Conservation (phyloP, 495 filamentous ascomycete genomes). For the Podospora tetraspora region DNA sequence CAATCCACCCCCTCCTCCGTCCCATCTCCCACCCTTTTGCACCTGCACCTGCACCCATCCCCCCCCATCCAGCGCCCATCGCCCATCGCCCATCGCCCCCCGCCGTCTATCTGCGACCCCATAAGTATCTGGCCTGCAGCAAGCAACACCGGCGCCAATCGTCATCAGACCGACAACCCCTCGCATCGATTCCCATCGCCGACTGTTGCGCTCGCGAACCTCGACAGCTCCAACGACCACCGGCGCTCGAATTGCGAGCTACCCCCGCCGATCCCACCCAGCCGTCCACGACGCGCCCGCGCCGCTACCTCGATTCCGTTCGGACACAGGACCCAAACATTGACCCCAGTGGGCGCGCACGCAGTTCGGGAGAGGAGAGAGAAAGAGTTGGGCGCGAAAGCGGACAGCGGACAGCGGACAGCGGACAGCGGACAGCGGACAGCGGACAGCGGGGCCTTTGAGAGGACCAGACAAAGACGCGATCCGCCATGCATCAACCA, state of each 20-base stretch:
- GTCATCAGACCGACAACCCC: neutral
- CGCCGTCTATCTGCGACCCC: neutral
- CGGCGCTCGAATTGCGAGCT: neutral
- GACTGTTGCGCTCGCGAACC: neutral
- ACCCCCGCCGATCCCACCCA: neutral
- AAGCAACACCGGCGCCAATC: neutral
- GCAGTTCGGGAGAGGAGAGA: neutral
- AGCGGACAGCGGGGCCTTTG: neutral
- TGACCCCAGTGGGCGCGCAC: neutral
- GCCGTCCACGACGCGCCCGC: neutral
- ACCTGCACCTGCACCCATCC: neutral
- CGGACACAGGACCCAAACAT: neutral
- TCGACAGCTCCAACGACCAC: neutral
- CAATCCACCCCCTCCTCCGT: neutral
- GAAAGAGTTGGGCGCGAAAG: neutral
- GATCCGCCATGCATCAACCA: constrained; percentile 10
- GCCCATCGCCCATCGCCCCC: neutral
- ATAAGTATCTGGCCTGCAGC: neutral
- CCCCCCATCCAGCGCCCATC: neutral
- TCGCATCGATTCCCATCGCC: neutral
- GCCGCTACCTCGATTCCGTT: neutral
- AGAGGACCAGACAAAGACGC: neutral
- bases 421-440: neutral
- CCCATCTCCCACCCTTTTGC: neutral
- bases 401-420: neutral